Base-by-base conservation (phyloP, 345 rosid genomes). In the Reutealis trisperma region DNA sequence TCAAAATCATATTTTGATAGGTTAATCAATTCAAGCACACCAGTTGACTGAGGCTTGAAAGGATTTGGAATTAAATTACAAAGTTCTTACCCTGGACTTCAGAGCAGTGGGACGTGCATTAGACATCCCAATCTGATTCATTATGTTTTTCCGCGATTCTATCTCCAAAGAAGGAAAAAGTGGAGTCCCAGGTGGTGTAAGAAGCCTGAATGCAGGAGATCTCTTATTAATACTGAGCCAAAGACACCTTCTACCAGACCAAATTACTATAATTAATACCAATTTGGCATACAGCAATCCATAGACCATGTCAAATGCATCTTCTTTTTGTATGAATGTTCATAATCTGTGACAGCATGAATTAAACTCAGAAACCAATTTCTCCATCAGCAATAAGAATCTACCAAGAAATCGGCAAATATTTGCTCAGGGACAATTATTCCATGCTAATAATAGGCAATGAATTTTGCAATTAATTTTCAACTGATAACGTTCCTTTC, bases 181-280 rank as follows among this genome's bases (percentile, higher is more conserved):
- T 18, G 83, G 83, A 44, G 84, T 81, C 25, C 71, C 58, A 27
- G 84, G 84, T 19, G 84, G 84, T 45, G 84, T 77, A 21, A 81
- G 72, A 51, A 81, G 84, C 84, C 84, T 81, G 75, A 67, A 62
- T 58, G 27, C 14, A 67, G 18, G 68, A 49, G 12, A 59, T 47
- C 44, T 51, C 67, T 58, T 22, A 30, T 67, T 14, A 61, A 62
- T 61, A 71, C 58, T 30, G 30, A 25, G 5, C 75, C 37, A 42
- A 54, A 58, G 19, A 63, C 59, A 63, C 44, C 14, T 7, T 51
- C 8, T 27, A 8, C 15, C 30, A 67, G 30, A 44, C 41, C 57
- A 58, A 6, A 58, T 58, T 49, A 49, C 57, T 14, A 51, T 51
- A 67, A 24, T 34, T 18, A 49, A 30, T 21, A 62, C 30, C 57